Conservation (phyloP, 2,329 filamentous ascomycete species). For the Teratosphaeria gauchensis region DNA sequence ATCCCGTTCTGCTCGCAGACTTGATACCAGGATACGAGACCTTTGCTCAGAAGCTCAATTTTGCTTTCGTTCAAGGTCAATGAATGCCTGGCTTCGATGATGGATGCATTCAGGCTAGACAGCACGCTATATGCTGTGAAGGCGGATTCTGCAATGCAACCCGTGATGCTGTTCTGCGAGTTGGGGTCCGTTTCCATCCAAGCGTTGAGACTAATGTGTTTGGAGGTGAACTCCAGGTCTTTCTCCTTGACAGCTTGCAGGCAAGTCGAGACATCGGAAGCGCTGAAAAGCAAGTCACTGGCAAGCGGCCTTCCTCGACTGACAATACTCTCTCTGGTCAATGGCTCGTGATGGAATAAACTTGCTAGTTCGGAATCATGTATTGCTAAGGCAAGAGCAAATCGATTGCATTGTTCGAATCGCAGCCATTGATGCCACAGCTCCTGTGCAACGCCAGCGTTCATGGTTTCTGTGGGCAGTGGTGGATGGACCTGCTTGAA, state of each 20-base stretch:
- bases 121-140: neutral
- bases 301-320: neutral
- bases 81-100: neutral
- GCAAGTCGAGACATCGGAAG: neutral
- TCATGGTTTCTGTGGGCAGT: neutral
- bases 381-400: neutral
- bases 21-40: neutral
- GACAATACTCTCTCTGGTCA: neutral
- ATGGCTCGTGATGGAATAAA: neutral
- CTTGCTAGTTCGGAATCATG: neutral
- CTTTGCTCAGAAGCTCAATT: neutral
- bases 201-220: neutral
- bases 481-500: neutral
- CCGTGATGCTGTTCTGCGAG: neutral
- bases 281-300: neutral
- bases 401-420: neutral
- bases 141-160: neutral
- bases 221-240: neutral
- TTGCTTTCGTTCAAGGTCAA: neutral
- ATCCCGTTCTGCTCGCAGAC: neutral
- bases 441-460: neutral
- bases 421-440: neutral
- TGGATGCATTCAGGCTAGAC: neutral
- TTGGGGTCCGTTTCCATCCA: neutral
- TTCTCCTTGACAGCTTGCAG: neutral